These are phyloP conservation scores for bread wheat (Triticum aestivum) DNA, from an alignment of 176 grass and related monocot species.

Conservation along the genomic window DNA sequence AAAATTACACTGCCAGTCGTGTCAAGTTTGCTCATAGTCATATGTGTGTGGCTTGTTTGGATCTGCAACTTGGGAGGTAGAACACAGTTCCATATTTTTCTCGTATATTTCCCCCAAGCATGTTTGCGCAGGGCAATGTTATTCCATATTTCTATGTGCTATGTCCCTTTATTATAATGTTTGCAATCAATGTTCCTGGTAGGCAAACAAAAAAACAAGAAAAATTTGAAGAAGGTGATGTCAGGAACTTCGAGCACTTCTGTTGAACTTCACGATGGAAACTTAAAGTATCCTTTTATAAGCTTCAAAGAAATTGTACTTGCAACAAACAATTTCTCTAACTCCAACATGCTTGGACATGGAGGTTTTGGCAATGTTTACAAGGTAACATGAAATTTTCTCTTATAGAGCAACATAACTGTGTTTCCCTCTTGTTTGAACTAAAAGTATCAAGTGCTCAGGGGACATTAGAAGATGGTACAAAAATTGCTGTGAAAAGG, in stretches of 20 bases:
- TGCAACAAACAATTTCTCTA: conserved; percentile 32
- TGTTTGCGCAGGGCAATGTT: background rate
- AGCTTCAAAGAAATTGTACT: background rate
- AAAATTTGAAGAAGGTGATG: background rate
- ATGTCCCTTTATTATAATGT: background rate
- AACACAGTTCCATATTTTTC: background rate
- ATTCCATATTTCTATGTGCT: background rate
- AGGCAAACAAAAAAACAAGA: background rate
- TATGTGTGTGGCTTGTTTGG: conserved; percentile 9
- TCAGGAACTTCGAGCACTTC: background rate
- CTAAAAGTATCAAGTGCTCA: background rate
- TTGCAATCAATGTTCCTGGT: background rate
- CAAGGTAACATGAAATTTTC: background rate
- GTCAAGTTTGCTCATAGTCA: conserved; percentile 21
- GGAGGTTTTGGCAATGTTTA: conserved; percentile 41
- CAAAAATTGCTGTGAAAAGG: conserved; percentile 31
- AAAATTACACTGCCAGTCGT: background rate
- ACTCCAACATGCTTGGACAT: conserved; percentile 11
- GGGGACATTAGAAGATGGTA: background rate
- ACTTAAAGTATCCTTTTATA: background rate
- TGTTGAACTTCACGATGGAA: background rate
- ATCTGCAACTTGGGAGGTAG: background rate
- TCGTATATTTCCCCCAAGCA: background rate
- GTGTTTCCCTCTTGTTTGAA: background rate
- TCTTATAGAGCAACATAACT: background rate